phyloP scores from a whole-genome alignment of 2,329 filamentous ascomycete species.

The Colletotrichum sojae region DNA sequence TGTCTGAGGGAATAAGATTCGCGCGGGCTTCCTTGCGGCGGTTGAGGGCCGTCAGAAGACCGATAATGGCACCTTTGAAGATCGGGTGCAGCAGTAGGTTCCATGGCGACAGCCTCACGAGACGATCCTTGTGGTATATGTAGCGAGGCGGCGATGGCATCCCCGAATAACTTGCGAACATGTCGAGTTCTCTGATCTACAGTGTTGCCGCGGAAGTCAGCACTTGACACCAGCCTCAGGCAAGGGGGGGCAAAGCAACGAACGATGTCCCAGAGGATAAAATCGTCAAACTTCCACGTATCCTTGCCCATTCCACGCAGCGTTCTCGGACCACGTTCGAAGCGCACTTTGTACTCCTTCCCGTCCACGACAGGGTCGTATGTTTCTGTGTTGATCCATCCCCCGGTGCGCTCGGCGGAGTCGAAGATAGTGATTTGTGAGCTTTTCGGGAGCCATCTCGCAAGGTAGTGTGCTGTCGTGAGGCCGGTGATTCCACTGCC shows the following conservation, averaged over 20 bases:
- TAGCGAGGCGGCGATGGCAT: conserved; percentile 67
- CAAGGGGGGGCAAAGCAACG: conserved; percentile 46
- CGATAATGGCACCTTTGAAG: conserved; percentile 50
- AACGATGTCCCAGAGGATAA: conserved; percentile 81
- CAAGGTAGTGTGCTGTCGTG: conserved; percentile 82
- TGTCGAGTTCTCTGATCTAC: conserved; percentile 30
- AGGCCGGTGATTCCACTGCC: conserved; percentile 90
- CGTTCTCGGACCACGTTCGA: conserved; percentile 89
- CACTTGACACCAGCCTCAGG: conserved; percentile 21
- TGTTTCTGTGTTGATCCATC: conserved; percentile 83
- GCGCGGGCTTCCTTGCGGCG: conserved; percentile 45
- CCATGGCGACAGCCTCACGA: conserved; percentile 23
- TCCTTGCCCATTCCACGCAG: conserved; percentile 68
- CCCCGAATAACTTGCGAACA: conserved; percentile 20
- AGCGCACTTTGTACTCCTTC: conserved; percentile 71
- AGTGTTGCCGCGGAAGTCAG: conserved; percentile 1
- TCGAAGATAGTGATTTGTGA: conserved; percentile 88
- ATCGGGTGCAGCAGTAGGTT: conserved; percentile 47
- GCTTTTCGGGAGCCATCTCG: conserved; percentile 73
- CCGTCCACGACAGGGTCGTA: conserved; percentile 71
- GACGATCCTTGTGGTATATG: conserved; percentile 89
- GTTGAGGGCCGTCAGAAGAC: conserved; percentile 53
- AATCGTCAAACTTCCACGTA: conserved; percentile 67
- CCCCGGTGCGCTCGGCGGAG: conserved; percentile 77
- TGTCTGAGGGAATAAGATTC: conserved; percentile 64